These are phyloP conservation scores for Pharnaceum exiguum DNA, from an alignment of 148 eudicot genomes.

Conservation along the genomic window DNA sequence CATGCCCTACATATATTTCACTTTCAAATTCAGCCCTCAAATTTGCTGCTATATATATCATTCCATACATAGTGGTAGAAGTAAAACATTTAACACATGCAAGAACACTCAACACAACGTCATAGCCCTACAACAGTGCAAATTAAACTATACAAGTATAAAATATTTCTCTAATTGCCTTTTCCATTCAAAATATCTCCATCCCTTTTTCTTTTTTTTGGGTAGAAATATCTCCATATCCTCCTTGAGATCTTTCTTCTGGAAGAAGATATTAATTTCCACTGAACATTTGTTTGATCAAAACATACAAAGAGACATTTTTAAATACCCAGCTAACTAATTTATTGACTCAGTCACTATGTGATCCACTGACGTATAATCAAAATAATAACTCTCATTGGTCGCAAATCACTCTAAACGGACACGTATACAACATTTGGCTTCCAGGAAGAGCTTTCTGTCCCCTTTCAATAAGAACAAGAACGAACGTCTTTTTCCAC, in stretches of 20 bases:
- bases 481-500: neutral
- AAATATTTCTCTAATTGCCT: neutral
- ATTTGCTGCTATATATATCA: too few relatives aligned
- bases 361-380: too few relatives aligned
- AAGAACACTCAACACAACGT: too few relatives aligned
- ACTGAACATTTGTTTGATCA: neutral
- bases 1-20: too few relatives aligned
- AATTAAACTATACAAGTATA: neutral
- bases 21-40: too few relatives aligned
- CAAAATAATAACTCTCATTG: too few relatives aligned
- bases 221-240: too few relatives aligned
- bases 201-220: too few relatives aligned
- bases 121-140: too few relatives aligned
- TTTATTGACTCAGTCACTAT: neutral
- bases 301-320: neutral
- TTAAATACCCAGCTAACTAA: neutral
- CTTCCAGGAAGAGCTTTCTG: constrained; percentile 8
- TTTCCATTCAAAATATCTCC: constrained; percentile 6
- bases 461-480: constrained; percentile 1
- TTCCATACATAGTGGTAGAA: too few relatives aligned
- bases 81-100: too few relatives aligned
- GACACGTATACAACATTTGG: constrained; percentile 6
- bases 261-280: neutral
- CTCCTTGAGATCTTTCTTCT: too few relatives aligned
- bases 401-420: neutral